Evolutionary conservation across 768 basidiomycete genomes (phyloP).

Genomic region (Boletus rubropictus): DNA sequence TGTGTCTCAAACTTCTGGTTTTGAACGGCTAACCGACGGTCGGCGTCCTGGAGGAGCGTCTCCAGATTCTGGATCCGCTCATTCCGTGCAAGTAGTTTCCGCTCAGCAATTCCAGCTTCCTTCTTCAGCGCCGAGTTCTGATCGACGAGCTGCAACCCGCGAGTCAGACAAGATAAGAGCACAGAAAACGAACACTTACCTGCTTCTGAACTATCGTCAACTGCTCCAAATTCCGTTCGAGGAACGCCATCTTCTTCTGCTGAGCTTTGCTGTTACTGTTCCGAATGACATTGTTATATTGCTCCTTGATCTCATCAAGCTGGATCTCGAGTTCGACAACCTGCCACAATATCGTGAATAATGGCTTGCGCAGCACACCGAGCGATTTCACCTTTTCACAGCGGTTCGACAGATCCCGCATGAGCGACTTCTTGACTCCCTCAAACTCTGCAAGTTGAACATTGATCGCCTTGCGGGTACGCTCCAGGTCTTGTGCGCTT

Average conservation of each 20-base stretch:
- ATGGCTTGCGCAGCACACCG: constrained; percentile 7
- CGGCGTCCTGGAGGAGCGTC: constrained; percentile 85
- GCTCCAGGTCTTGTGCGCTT: constrained; percentile 94
- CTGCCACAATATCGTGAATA: constrained; percentile 37
- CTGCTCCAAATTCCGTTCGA: constrained; percentile 94
- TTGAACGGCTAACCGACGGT: constrained; percentile 85
- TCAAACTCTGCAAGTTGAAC: constrained; percentile 99
- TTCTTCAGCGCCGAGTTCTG: constrained; percentile 97
- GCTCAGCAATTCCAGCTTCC: constrained; percentile 94
- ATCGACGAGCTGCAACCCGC: constrained; percentile 76
- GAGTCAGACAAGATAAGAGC: constrained; percentile 5
- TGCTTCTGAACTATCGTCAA: constrained; percentile 95
- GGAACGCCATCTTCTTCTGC: constrained; percentile 98
- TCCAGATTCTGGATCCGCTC: constrained; percentile 98
- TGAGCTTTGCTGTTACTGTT: constrained; percentile 98
- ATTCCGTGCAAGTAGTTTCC: constrained; percentile 91
- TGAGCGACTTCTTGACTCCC: constrained; percentile 95
- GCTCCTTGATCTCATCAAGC: constrained; percentile 96
- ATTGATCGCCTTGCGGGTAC: constrained; percentile 93
- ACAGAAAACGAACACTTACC: constrained; percentile 39
- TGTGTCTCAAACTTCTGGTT: constrained; percentile 96
- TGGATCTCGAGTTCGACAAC: constrained; percentile 99
- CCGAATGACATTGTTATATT: constrained; percentile 97
- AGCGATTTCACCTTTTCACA: constrained; percentile 82
- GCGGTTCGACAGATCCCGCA: constrained; percentile 98